Percentiles rank a stretch among this genome's conserved stretches.
These are phyloP conservation scores for Dryas octopetala DNA, from an alignment of 306 rosid genomes.

Conservation along the genomic window DNA sequence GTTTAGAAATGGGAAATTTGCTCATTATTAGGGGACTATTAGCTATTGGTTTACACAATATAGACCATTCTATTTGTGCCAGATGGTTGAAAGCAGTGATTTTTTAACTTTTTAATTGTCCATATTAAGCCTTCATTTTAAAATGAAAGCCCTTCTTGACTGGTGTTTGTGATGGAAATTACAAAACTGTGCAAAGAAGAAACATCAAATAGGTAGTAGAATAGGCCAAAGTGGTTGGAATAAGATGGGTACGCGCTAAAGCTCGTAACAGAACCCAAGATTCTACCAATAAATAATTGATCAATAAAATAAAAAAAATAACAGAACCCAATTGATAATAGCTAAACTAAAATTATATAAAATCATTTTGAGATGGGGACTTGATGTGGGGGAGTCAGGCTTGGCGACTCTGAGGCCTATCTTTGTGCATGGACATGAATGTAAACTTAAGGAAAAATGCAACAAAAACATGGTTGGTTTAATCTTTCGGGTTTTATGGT, in stretches of 20 bases:
- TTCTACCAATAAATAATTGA: neutral
- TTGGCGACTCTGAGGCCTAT: neutral
- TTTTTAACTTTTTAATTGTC: neutral
- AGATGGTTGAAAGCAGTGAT: neutral
- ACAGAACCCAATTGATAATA: constrained; percentile 4
- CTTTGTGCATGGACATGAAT: too few relatives aligned
- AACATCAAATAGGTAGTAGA: constrained; percentile 5
- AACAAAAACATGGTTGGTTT: too few relatives aligned
- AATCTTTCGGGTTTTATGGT: too few relatives aligned
- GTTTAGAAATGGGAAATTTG: neutral
- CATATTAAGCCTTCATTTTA: neutral
- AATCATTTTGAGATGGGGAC: constrained; percentile 1
- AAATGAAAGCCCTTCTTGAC: neutral
- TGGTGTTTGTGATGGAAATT: neutral
- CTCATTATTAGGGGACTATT: too few relatives aligned
- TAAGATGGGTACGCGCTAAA: neutral
- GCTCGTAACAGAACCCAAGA: constrained; percentile 8
- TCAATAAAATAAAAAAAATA: constrained; percentile 3
- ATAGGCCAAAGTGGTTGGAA: constrained; percentile 12
- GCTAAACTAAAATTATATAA: constrained; percentile 1
- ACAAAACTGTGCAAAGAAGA: neutral
- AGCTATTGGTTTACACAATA: neutral
- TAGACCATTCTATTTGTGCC: neutral
- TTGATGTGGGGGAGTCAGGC: neutral
- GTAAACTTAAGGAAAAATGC: too few relatives aligned